phyloP scores from a whole-genome alignment of 1,284 basidiomycete species.

The Fomitopsis pinicola region DNA sequence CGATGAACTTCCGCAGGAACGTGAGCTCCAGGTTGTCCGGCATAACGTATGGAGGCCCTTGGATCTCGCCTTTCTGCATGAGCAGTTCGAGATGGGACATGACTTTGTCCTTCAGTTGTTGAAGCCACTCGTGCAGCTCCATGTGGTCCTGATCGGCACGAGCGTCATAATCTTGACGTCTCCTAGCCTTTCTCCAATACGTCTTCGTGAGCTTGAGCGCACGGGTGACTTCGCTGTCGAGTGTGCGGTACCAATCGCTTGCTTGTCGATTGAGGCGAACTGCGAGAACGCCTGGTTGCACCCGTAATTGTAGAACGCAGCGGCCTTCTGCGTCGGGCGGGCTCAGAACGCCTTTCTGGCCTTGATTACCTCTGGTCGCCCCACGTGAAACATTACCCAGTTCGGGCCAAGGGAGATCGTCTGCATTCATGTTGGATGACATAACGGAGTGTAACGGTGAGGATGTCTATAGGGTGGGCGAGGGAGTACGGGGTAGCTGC shows the following conservation, averaged over 20 bases:
- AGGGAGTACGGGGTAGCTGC: conserved; percentile 2
- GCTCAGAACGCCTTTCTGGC: conserved; percentile 71
- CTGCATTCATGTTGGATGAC: conserved; percentile 42
- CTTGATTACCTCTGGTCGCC: conserved; percentile 79
- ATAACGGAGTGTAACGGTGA: not conserved
- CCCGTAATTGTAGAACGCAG: conserved; percentile 66
- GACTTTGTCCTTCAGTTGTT: conserved; percentile 79
- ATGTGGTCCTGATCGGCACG: conserved; percentile 81
- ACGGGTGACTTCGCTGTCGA: conserved; percentile 70
- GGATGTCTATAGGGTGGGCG: conserved; percentile 8
- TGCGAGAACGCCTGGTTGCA: conserved; percentile 73
- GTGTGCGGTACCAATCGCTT: conserved; percentile 73
- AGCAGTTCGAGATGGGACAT: conserved; percentile 79
- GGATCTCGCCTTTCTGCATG: conserved; percentile 81
- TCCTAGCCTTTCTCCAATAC: conserved; percentile 72
- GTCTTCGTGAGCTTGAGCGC: conserved; percentile 79
- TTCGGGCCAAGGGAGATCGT: conserved; percentile 81
- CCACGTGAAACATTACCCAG: conserved; percentile 77
- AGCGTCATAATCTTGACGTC: conserved; percentile 77
- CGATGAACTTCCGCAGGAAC: conserved; percentile 76
- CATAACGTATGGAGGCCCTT: conserved; percentile 75
- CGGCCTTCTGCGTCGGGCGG: conserved; percentile 66
- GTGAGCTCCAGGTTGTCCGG: conserved; percentile 69
- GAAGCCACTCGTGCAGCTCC: conserved; percentile 80
- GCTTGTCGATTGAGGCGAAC: conserved; percentile 68